Evolutionary conservation across 768 basidiomycete species (phyloP), one percentile per base, ranked within the genome.

Genomic region (Glaciozyma antarctica): DNA sequence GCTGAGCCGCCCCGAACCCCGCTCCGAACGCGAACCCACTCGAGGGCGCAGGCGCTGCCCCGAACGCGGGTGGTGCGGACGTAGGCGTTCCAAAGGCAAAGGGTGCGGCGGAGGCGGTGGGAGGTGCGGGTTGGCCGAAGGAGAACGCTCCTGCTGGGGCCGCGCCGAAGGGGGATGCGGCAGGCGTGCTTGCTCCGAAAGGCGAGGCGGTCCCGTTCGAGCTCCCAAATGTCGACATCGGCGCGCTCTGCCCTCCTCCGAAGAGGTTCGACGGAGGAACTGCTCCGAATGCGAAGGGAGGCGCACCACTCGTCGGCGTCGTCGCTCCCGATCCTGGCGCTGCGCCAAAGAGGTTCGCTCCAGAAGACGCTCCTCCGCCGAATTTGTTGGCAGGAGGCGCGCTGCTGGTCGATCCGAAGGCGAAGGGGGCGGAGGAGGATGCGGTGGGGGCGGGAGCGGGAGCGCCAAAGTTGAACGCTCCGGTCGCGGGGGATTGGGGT

Each of bases 1-100:
- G 38, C 38, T 41, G 38, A 41, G 58, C 32, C 26, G 6, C 45
- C 0, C 52, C 22, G 6, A 32, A 4, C 5, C 3, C 5, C 4
- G 61, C 56, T 15, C 62, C 62, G 26, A 63, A 63, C 4, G 19
- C 10, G 57, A 58, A 58, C 10, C 41, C 43, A 5, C 58, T 52
- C 0, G 30, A 5, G 1, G 38, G 26, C 5, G 51, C 34, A 52
- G 60, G 16, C 0, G 49, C 24, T 9, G 45, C 58, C 2, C 58
- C 58, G 17, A 60, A 60, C 24, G 58, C 34, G 30, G 49, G 48
- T 21, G 45, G 28, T 47, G 7, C 38, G 10, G 38, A 41, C 38
- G 56, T 51, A 17, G 62, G 62, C 4, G 62, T 51, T 44, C 62
- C 62, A 28, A 63, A 63, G 17, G 62, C 28, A 49, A 63, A 54